Evolutionary conservation across 2,329 filamentous ascomycete genomes (phyloP).

Genomic region (Fusarium oxysporum): DNA sequence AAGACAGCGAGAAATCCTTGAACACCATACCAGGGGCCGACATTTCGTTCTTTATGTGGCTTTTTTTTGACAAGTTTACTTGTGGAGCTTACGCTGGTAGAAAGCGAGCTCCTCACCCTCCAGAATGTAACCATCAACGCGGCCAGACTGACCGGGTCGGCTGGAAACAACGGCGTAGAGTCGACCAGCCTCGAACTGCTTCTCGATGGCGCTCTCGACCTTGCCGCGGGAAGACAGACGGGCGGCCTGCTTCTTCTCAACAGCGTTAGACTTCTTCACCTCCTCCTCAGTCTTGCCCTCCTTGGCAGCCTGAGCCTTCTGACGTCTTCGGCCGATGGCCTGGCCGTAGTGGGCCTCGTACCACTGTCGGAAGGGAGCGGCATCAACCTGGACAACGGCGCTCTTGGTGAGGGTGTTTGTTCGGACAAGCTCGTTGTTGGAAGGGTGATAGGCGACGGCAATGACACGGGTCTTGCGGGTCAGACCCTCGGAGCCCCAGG

Average conservation of each 20-base stretch:
- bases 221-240: slow-evolving; percentile 87
- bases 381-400: slow-evolving; percentile 98
- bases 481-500: slow-evolving; percentile 97
- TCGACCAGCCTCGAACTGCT: slow-evolving; percentile 99
- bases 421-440: slow-evolving; percentile 99
- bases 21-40: slow-evolving; percentile 53
- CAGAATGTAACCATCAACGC: slow-evolving; percentile 96
- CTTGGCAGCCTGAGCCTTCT: slow-evolving; percentile 76
- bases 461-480: slow-evolving; percentile 99
- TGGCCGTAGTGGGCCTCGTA: slow-evolving; percentile 99
- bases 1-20: slow-evolving; percentile 52
- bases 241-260: slow-evolving; percentile 95
- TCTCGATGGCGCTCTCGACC: slow-evolving; percentile 92
- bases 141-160: slow-evolving; percentile 95
- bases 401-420: slow-evolving; percentile 99
- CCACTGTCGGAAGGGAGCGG: slow-evolving; percentile 99
- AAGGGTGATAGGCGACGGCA: slow-evolving; percentile 97
- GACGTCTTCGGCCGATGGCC: slow-evolving; percentile 87
- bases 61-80: slow-evolving; percentile 70
- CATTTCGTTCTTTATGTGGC: slow-evolving; percentile 37
- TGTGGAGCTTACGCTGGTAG: slow-evolving; percentile 99
- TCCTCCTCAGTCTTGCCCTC: slow-evolving; percentile 74
- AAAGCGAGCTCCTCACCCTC: slow-evolving; percentile 99
- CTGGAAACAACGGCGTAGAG: slow-evolving; percentile 93
- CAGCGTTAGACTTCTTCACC: slow-evolving; percentile 92